Base-by-base conservation (phyloP, 495 filamentous ascomycete genomes). In the Halenospora varia region DNA sequence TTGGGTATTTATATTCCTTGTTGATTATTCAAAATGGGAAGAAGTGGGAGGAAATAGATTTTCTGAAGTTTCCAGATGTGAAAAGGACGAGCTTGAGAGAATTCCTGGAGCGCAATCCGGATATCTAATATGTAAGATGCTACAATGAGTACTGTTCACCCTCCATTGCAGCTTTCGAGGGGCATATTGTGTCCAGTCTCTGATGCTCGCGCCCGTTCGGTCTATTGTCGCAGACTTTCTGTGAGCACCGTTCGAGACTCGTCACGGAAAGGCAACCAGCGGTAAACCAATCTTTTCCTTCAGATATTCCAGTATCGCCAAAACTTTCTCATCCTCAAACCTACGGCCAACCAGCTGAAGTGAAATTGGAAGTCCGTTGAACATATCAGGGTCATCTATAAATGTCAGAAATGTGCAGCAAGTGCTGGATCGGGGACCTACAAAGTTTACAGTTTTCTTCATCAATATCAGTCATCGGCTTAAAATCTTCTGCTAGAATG, bases 251-350 rank as follows among this genome's bases (percentile, higher is more conserved):
- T n/a, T n/a, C n/a, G n/a, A n/a, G n/a, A n/a, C n/a, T n/a, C n/a
- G n/a, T n/a, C n/a, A n/a, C n/a, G 29, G 29, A 35, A 35, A 35
- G 29, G 4, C 29, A 13, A 35, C 13, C 4, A 35, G 13, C 13
- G 29, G 29, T 4, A 35, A 13, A 13, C 13, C 29, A 13, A 35
- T 13, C 29, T 35, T 35, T 13, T 35, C 29, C 29, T 35, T 35
- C 6, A 35, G 4, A 35, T 35, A 35, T 39, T 68, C 62, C 10
- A 64, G 59, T 41, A 78, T 72, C 9, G 68, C 70, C 57, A 75
- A 54, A 1, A 74, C 67, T 60, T 72, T 74, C 61, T 81, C 78
- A 44, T 81, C 78, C 57, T 72, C 73, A 51, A 77, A 70, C 47
- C 71, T 71, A 2, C 77, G 47, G 1, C 69, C 73, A 15, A 78